phyloP scores from a whole-genome alignment of 225 moss, liverwort and hornwort species.

The Pseudoscleropodium purum region DNA sequence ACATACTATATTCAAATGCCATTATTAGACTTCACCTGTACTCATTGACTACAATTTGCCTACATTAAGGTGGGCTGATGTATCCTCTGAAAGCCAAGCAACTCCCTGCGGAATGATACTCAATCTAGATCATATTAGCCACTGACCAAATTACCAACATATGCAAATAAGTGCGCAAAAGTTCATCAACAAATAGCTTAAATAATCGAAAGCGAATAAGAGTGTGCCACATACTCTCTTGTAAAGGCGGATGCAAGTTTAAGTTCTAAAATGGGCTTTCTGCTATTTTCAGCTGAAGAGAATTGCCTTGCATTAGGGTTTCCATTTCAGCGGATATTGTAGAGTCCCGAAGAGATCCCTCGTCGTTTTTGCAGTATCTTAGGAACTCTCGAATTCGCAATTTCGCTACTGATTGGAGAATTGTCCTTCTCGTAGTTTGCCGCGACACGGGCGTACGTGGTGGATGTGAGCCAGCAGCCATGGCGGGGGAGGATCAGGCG shows the following conservation, averaged over 20 bases:
- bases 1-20: neutral
- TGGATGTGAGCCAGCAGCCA: neutral
- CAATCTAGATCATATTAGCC: neutral
- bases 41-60: neutral
- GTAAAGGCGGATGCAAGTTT: neutral
- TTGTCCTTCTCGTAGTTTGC: neutral
- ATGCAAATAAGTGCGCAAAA: neutral
- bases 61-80: neutral
- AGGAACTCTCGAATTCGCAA: neutral
- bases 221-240: neutral
- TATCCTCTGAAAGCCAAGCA: neutral
- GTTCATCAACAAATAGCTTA: neutral
- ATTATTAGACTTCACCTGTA: neutral
- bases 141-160: neutral
- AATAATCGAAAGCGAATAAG: neutral
- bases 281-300: neutral
- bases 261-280: neutral
- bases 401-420: neutral
- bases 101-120: neutral
- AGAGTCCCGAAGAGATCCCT: neutral
- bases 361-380: neutral
- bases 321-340: neutral
- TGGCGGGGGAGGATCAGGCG: constrained; percentile 34
- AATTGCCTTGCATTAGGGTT: neutral
- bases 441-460: neutral